phyloP scores from a whole-genome alignment of 2,329 filamentous ascomycete genomes.

The Ophiostoma sp. region DNA sequence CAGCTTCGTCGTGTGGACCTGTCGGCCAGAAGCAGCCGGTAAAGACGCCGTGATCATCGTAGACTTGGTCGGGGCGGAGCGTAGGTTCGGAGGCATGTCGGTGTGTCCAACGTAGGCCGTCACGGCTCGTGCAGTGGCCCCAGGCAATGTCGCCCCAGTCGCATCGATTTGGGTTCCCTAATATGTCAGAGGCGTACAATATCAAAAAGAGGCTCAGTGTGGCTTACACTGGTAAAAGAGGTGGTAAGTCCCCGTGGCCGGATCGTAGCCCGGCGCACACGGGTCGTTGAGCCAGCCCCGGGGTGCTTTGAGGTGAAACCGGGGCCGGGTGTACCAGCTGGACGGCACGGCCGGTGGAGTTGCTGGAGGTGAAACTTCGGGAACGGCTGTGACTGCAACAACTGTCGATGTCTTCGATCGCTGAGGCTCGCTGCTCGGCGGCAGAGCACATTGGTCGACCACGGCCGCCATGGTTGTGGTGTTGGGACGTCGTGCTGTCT shows the following conservation, averaged over 20 bases:
- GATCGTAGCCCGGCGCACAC: constrained; percentile 52
- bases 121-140: constrained; percentile 44
- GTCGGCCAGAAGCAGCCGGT: constrained; percentile 51
- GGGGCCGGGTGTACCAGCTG: background rate
- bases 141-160: constrained; percentile 46
- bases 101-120: constrained; percentile 45
- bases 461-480: too few relatives aligned
- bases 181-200: background rate
- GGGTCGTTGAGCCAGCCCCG: constrained; percentile 45
- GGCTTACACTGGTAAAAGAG: constrained; percentile 55
- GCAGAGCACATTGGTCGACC: too few relatives aligned
- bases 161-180: constrained; percentile 32
- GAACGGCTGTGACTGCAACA: too few relatives aligned
- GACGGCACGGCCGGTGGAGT: background rate
- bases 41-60: constrained; percentile 55
- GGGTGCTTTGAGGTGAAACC: constrained; percentile 32
- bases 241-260: constrained; percentile 49
- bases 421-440: too few relatives aligned
- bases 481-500: too few relatives aligned
- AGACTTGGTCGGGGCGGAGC: constrained; percentile 32
- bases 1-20: constrained; percentile 40
- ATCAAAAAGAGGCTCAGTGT: background rate
- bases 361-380: too few relatives aligned
- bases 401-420: too few relatives aligned
- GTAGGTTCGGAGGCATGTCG: background rate